These are phyloP conservation scores for Podosphaera leucotricha DNA, from an alignment of 2,329 filamentous ascomycete genomes.

Conservation along the genomic window DNA sequence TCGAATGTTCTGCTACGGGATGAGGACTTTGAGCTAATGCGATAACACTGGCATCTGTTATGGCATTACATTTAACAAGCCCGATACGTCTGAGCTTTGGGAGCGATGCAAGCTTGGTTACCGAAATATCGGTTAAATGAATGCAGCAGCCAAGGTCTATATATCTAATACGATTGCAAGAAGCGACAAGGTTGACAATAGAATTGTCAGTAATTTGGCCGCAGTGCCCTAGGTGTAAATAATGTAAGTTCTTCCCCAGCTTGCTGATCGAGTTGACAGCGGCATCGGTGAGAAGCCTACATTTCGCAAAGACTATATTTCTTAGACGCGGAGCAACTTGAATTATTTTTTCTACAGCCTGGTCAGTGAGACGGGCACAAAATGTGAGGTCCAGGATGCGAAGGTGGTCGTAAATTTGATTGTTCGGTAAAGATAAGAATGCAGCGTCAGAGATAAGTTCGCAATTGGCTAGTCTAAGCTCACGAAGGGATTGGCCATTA, in stretches of 20 bases:
- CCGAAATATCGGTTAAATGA: conserved; percentile 67
- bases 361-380: conserved; percentile 62
- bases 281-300: conserved; percentile 71
- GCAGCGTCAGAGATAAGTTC: conserved; percentile 67
- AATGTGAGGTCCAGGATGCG: conserved; percentile 87
- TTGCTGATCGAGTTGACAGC: conserved; percentile 71
- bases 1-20: conserved; percentile 1
- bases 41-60: conserved; percentile 75
- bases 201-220: conserved; percentile 73
- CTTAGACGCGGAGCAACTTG: conserved; percentile 65
- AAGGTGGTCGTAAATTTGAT: conserved; percentile 57
- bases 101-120: conserved; percentile 59
- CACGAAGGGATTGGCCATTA: conserved; percentile 62
- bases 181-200: conserved; percentile 59
- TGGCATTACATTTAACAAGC: conserved; percentile 74
- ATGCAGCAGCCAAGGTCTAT: conserved; percentile 94
- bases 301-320: conserved; percentile 87
- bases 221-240: conserved; percentile 88
- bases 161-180: conserved; percentile 84
- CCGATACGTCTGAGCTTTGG: conserved; percentile 91
- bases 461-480: conserved; percentile 71
- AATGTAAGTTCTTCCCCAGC: conserved; percentile 88
- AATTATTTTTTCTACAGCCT: conserved; percentile 72
- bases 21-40: conserved; percentile 45
- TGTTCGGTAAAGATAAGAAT: conserved; percentile 52